phyloP scores from a whole-genome alignment of 2,329 filamentous ascomycete species.

The Aspergillus pseudonomiae region DNA sequence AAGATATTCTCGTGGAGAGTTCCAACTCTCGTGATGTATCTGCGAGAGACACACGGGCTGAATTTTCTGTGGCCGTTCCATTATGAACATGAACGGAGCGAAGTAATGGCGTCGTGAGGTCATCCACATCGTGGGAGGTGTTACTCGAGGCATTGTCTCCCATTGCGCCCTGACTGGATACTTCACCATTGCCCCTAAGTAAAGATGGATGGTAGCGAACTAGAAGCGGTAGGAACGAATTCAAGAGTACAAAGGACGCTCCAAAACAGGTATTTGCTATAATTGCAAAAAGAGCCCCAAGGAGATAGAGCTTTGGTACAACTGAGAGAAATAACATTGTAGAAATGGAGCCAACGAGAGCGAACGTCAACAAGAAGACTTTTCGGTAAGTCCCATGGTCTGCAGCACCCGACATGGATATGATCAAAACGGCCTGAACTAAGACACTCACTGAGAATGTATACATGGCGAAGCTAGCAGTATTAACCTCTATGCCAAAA shows the following conservation, averaged over 20 bases:
- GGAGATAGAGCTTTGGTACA: slow-evolving; percentile 71
- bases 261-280: slow-evolving; percentile 93
- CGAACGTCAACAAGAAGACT: slow-evolving; percentile 82
- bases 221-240: slow-evolving; percentile 89
- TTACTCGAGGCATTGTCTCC: slow-evolving; percentile 12
- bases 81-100: slow-evolving; percentile 16
- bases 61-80: slow-evolving; percentile 8
- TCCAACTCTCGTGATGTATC: slow-evolving; percentile 66
- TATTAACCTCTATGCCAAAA: slow-evolving; percentile 85
- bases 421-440: slow-evolving; percentile 84
- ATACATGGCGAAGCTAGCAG: slow-evolving; percentile 97
- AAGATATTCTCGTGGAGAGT: slow-evolving; percentile 87
- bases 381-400: slow-evolving; percentile 94
- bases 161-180: neutral
- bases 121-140: slow-evolving; percentile 1
- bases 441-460: slow-evolving; percentile 93
- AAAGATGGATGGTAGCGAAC: slow-evolving; percentile 78
- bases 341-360: slow-evolving; percentile 74
- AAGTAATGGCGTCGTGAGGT: slow-evolving; percentile 33
- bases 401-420: slow-evolving; percentile 93
- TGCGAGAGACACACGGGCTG: slow-evolving; percentile 2
- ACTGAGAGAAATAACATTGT: slow-evolving; percentile 90
- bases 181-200: slow-evolving; percentile 30
- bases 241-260: slow-evolving; percentile 90
- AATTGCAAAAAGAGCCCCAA: slow-evolving; percentile 83